A percentile compares a stretch with the other conserved stretches of the same genome.
Evolutionary conservation across 1,139 yeast species (phyloP).

Genomic region (Blastobotrys petasosporus): DNA sequence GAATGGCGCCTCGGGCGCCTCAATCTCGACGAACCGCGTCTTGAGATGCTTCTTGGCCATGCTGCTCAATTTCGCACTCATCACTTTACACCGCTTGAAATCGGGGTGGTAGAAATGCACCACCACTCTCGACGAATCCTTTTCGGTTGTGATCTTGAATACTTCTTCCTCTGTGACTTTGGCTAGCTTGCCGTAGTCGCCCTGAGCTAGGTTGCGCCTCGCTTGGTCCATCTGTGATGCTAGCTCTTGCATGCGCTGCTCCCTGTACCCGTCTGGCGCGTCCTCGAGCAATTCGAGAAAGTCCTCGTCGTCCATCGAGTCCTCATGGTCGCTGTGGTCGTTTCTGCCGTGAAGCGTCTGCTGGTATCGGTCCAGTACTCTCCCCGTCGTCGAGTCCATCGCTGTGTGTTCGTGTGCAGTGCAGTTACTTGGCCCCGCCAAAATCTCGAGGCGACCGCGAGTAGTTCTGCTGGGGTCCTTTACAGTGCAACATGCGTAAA

Average conservation of each 20-base stretch:
- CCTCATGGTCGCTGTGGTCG: constrained; percentile 6
- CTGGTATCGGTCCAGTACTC: constrained; percentile 12
- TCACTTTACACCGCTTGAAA: constrained; percentile 50
- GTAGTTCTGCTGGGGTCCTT: too few relatives aligned
- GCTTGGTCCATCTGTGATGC: constrained; percentile 39
- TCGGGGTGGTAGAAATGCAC: constrained; percentile 61
- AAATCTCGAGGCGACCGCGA: too few relatives aligned
- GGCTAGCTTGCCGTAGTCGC: constrained; percentile 38
- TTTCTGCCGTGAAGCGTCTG: constrained; percentile 4
- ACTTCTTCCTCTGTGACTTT: constrained; percentile 50
- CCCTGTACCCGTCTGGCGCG: constrained; percentile 70
- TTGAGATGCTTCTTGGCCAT: constrained; percentile 55
- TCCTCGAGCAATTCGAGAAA: constrained; percentile 48
- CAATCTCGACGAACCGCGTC: constrained; percentile 50
- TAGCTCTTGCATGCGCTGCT: constrained; percentile 58
- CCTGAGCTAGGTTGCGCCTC: constrained; percentile 34
- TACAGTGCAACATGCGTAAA: too few relatives aligned
- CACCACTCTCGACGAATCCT: constrained; percentile 35
- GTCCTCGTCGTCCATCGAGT: constrained; percentile 29
- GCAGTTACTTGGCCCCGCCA: too few relatives aligned
- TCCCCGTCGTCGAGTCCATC: constrained; percentile 10
- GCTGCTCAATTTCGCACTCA: constrained; percentile 40
- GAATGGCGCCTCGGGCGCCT: constrained; percentile 66
- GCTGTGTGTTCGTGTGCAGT: neutral
- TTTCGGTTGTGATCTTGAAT: constrained; percentile 45